These are phyloP conservation scores for Rhodamnia argentea DNA, from an alignment of 345 rosid species.

Conservation along the genomic window DNA sequence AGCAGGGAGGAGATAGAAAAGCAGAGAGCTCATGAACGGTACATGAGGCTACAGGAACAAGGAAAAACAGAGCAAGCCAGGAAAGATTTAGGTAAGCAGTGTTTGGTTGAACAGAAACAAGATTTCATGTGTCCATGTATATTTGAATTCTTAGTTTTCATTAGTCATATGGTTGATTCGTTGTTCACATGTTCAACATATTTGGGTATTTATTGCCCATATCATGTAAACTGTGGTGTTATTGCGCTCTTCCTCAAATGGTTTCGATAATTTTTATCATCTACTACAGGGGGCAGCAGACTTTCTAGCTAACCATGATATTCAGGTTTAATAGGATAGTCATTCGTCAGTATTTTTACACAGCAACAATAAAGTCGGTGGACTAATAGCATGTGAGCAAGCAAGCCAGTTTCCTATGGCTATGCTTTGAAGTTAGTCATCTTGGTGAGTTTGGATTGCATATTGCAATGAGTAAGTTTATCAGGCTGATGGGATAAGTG, in stretches of 20 bases:
- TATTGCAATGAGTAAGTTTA: neutral
- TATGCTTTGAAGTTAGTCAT: neutral
- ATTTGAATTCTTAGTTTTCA: neutral
- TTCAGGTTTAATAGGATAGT: no score
- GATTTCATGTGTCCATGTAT: neutral
- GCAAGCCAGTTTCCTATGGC: no score
- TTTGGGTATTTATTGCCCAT: neutral
- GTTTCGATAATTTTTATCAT: neutral
- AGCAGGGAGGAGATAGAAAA: conserved; percentile 93
- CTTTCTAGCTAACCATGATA: neutral
- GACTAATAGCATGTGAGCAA: no score
- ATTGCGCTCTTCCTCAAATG: neutral
- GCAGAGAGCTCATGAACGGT: conserved; percentile 91
- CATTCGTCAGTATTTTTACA: no score
- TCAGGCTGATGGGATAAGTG: neutral
- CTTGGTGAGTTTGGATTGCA: neutral
- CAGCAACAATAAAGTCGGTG: no score
- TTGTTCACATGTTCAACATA: neutral
- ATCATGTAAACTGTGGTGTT: neutral
- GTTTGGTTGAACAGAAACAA: neutral
- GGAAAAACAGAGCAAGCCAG: conserved; percentile 95
- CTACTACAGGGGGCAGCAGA: neutral
- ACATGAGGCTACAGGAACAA: conserved; percentile 97
- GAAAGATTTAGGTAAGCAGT: conserved; percentile 72
- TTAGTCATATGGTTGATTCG: neutral